Percentiles rank a stretch among this genome's conserved stretches.
Evolutionary conservation across 306 rosid genomes (phyloP).

Genomic region (Quercus berberidifolia): DNA sequence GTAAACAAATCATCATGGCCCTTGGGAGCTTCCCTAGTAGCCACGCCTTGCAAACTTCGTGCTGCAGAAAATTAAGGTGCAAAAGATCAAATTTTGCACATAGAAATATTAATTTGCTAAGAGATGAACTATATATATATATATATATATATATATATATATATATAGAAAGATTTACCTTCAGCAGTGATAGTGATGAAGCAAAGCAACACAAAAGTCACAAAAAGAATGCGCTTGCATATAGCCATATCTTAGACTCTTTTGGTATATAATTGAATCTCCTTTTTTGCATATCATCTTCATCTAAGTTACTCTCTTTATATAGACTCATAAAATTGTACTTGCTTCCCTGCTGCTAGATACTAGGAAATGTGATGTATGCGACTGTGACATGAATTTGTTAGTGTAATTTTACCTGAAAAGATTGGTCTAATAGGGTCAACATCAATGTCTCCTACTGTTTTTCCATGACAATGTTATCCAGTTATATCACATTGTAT

Average conservation of each 20-base stretch:
- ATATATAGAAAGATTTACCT: constrained; percentile 29
- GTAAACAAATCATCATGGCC: constrained; percentile 11
- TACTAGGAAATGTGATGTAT: constrained; percentile 20
- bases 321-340: constrained; percentile 29
- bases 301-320: constrained; percentile 15
- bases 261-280: background rate
- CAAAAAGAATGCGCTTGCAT: constrained; percentile 40
- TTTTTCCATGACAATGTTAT: constrained; percentile 21
- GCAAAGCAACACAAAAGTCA: constrained; percentile 51
- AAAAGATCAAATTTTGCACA: background rate
- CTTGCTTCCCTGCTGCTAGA: constrained; percentile 6
- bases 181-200: constrained; percentile 30
- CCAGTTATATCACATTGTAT: background rate
- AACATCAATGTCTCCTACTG: constrained; percentile 34
- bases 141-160: background rate
- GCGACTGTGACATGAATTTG: constrained; percentile 8
- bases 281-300: constrained; percentile 16
- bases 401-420: constrained; percentile 10
- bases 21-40: constrained; percentile 17
- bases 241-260: constrained; percentile 10
- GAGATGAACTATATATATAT: background rate
- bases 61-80: constrained; percentile 29
- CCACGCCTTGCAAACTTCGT: constrained; percentile 33
- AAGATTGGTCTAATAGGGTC: constrained; percentile 25
- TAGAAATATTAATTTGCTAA: background rate